Conservation (phyloP, 305 asterid genomes). For the Solanum chacoense region DNA sequence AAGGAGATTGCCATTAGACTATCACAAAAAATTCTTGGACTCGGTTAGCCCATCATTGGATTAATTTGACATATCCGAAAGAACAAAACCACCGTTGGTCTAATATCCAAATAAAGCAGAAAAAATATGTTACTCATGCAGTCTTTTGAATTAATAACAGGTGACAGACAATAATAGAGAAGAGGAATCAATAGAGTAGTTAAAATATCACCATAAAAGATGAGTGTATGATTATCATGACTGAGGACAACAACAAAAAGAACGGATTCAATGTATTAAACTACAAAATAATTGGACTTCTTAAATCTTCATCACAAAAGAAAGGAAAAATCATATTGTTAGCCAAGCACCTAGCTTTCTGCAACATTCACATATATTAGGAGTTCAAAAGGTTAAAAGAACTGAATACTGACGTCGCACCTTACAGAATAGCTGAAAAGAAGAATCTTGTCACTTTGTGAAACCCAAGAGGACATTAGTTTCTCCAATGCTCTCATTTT, state of each 20-base stretch:
- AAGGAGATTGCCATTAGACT: neutral
- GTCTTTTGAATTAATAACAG: neutral
- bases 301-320: neutral
- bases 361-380: neutral
- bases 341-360: neutral
- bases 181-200: neutral
- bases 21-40: neutral
- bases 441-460: constrained; percentile 81
- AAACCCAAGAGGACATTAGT: constrained; percentile 72
- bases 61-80: neutral
- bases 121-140: neutral
- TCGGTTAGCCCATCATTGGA: neutral
- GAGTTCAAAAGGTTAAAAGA: neutral
- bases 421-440: constrained; percentile 96
- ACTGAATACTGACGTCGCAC: constrained; percentile 14
- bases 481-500: constrained; percentile 93
- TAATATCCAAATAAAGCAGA: neutral
- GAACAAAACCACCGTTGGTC: neutral
- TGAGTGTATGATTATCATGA: neutral
- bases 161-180: neutral
- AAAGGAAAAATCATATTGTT: neutral
- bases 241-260: neutral
- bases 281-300: neutral
- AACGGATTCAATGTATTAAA: neutral
- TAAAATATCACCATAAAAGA: neutral